These are phyloP conservation scores for Spergularia marina DNA, from an alignment of 148 eudicot genomes.

Conservation along the genomic window DNA sequence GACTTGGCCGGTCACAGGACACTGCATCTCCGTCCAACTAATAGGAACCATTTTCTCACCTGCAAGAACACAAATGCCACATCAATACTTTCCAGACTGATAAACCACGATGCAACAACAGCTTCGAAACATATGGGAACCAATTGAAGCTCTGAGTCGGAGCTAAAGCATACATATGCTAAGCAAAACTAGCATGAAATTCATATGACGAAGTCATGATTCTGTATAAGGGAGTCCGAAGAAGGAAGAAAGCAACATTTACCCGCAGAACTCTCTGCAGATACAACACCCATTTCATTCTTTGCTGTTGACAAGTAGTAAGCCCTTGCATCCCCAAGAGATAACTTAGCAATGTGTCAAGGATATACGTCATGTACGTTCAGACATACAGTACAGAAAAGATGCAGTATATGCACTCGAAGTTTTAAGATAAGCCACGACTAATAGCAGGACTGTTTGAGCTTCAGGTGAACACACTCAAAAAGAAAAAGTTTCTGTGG, in stretches of 20 bases:
- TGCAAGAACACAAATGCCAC: constrained; percentile 19
- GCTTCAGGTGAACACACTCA: neutral
- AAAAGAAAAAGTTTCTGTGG: neutral
- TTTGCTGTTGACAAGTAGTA: constrained; percentile 90
- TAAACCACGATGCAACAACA: too few species aligned
- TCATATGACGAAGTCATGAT: too few species aligned
- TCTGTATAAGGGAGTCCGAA: neutral
- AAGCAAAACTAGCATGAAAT: neutral
- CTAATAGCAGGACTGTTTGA: neutral
- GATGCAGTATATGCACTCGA: neutral
- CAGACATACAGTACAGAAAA: neutral
- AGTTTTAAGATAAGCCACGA: neutral
- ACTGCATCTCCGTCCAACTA: constrained; percentile 99
- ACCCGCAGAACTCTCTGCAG: constrained; percentile 94
- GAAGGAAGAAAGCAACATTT: neutral
- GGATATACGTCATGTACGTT: constrained; percentile 26
- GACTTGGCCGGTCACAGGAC: constrained; percentile 85
- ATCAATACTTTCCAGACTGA: neutral
- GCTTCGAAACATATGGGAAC: too few species aligned
- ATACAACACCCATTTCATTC: constrained; percentile 94
- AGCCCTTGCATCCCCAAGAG: constrained; percentile 98
- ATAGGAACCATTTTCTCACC: constrained; percentile 91
- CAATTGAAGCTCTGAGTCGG: too few species aligned
- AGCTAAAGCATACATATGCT: neutral
- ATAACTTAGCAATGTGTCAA: constrained; percentile 57